Evolutionary conservation across 2,329 filamentous ascomycete genomes (phyloP), one percentile per base, ranked within the genome.

Genomic region (Colletotrichum phormii): DNA sequence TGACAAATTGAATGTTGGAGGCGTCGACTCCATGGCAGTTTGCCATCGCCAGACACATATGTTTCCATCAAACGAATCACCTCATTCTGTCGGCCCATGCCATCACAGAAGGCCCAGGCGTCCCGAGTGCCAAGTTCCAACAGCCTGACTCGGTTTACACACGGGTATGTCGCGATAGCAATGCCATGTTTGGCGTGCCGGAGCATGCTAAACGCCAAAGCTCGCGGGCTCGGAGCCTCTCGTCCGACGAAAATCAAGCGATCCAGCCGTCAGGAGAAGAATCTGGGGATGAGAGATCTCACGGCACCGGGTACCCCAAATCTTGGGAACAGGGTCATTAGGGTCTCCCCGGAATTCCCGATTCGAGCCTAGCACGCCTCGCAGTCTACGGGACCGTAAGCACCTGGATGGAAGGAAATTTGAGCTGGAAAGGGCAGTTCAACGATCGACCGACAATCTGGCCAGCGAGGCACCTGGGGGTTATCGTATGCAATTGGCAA

Each of bases 201-300:
- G 26, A 31, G 31, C 18, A 51, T 33, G 35, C 54, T n/a, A 37
- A n/a, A 22, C 59, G 49, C 11, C 33, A 15, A n/a, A 51, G 42
- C n/a, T 51, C 37, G 49, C 51, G 49, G 12, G n/a, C n/a, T 29
- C 61, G 61, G 71, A 71, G 55, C 51, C 62, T 42, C 24, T 55
- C 33, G 33, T 61, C 55, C 55, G 60, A 66, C 37, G 54, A 22
- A 59, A 22, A 61, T 49, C 54, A 73, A 71, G 60, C 37, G 29
- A 54, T 55, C 35, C 51, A 35, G 29, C 37, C 18, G 51, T 49
- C 29, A 33, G 29, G 54, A 42, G 33, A 49, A 37, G 42, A 64
- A 55, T 62, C 61, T 57, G 61, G 67, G 35, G 61, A 70, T 42
- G 31, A 68, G 53, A 71, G 61, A 73, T 73, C 71, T 62, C 29